Conservation (phyloP, 148 eudicot genomes). For the Agrostemma githago region DNA sequence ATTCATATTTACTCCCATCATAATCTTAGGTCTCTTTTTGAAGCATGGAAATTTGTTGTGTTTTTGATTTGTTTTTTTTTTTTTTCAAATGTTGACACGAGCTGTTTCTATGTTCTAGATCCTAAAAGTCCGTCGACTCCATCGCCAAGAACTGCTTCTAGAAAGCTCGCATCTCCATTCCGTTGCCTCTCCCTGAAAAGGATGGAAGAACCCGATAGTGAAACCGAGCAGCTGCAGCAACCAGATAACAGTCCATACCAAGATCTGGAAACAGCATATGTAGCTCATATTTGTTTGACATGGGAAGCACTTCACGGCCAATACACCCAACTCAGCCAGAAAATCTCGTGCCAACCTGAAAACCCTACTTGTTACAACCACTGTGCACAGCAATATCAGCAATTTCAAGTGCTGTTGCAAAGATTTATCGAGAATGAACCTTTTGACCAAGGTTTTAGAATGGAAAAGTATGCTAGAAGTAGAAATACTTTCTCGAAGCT, state of each 20-base stretch:
- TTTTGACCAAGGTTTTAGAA: slow-evolving; percentile 67
- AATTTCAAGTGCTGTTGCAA: slow-evolving; percentile 85
- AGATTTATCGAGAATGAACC: slow-evolving; percentile 94
- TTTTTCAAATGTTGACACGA: background rate
- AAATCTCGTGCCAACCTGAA: slow-evolving; percentile 67
- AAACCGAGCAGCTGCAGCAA: slow-evolving; percentile 70
- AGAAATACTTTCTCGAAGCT: slow-evolving; percentile 67
- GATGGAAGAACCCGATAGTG: slow-evolving; percentile 58
- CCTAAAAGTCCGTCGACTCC: slow-evolving; percentile 49
- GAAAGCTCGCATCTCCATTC: slow-evolving; percentile 69
- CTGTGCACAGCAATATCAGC: slow-evolving; percentile 90
- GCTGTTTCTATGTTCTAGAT: slow-evolving; percentile 34
- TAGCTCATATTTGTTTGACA: slow-evolving; percentile 78
- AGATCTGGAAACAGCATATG: slow-evolving; percentile 85
- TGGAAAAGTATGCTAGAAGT: slow-evolving; percentile 71
- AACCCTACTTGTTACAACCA: slow-evolving; percentile 61
- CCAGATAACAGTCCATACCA: slow-evolving; percentile 45
- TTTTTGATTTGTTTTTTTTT: background rate
- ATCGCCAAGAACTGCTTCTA: slow-evolving; percentile 69
- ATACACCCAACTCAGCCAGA: slow-evolving; percentile 74
- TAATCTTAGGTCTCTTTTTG: background rate
- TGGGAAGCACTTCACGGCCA: slow-evolving; percentile 98
- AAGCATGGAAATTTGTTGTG: background rate
- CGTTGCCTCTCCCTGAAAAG: slow-evolving; percentile 87
- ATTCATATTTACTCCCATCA: too few species aligned